Conservation (phyloP, 495 filamentous ascomycete genomes). For the Hypoxylon trugodes region DNA sequence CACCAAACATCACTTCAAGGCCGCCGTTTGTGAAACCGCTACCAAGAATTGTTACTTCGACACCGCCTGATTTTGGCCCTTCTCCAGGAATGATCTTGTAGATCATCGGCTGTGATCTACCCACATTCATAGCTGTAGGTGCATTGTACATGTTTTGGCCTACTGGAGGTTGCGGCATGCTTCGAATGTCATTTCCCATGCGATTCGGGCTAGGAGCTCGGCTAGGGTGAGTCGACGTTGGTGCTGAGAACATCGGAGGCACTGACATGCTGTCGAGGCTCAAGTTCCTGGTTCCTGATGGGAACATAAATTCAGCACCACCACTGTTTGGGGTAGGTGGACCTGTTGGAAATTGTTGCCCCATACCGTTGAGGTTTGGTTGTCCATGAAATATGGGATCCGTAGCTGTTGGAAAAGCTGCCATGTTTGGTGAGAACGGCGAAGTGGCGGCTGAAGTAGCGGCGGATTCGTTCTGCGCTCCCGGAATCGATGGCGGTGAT, state of each 20-base stretch:
- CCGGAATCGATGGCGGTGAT: slow-evolving; percentile 44
- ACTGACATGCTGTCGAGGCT: slow-evolving; percentile 65
- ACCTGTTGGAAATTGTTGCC: slow-evolving; percentile 62
- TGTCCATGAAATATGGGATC: slow-evolving; percentile 42
- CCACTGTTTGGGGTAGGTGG: slow-evolving; percentile 71
- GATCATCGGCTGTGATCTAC: slow-evolving; percentile 63
- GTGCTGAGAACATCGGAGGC: slow-evolving; percentile 69
- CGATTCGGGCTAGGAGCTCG: slow-evolving; percentile 59
- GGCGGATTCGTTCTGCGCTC: slow-evolving; percentile 45
- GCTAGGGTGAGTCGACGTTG: slow-evolving; percentile 68
- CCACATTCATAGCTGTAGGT: slow-evolving; percentile 43
- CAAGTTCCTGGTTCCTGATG: slow-evolving; percentile 58
- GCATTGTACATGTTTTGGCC: slow-evolving; percentile 53
- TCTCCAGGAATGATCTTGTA: slow-evolving; percentile 82
- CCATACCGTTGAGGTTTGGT: slow-evolving; percentile 35
- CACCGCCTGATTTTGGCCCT: slow-evolving; percentile 81
- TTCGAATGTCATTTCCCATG: slow-evolving; percentile 55
- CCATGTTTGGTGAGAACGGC: slow-evolving; percentile 50
- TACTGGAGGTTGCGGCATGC: slow-evolving; percentile 52
- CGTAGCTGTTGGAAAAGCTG: slow-evolving; percentile 54
- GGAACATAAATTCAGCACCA: slow-evolving; percentile 58
- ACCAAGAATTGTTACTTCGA: slow-evolving; percentile 85
- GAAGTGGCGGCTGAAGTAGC: slow-evolving; percentile 50
- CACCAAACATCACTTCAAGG: slow-evolving; percentile 87
- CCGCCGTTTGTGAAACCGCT: slow-evolving; percentile 76